phyloP scores from a whole-genome alignment of 441 rosid genomes.

The Gossypium schwendimanii region DNA sequence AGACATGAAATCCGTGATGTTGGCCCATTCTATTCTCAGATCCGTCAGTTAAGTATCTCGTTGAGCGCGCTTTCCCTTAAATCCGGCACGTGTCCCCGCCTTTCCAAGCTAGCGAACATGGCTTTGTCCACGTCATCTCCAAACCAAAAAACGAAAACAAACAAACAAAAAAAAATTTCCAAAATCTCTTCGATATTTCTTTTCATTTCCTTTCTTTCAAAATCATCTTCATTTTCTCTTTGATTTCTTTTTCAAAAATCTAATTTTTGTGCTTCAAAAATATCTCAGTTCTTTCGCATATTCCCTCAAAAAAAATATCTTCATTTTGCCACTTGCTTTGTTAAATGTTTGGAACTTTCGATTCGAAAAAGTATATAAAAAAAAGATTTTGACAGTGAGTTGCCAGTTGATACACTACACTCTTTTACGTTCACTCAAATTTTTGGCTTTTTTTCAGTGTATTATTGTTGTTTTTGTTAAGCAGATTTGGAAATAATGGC shows the following conservation, averaged over 20 bases:
- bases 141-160: not conserved
- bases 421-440: not conserved
- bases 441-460: not conserved
- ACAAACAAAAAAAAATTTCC: not conserved
- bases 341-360: not conserved
- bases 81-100: conserved; percentile 17
- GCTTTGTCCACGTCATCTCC: not conserved
- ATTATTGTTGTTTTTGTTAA: not conserved
- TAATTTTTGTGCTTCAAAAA: not conserved
- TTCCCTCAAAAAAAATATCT: conserved; percentile 3
- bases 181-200: not conserved
- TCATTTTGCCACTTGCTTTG: not conserved
- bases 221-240: not conserved
- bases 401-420: not conserved
- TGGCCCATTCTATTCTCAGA: conserved; percentile 3
- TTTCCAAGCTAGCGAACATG: not conserved
- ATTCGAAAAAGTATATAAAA: not conserved
- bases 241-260: not conserved
- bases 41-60: conserved; percentile 5
- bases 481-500: conserved; percentile 44
- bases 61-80: not conserved
- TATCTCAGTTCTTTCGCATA: conserved; percentile 1
- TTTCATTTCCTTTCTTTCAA: not conserved
- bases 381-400: not conserved
- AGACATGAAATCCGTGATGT: conserved; percentile 9